phyloP scores from a whole-genome alignment of 495 filamentous ascomycete genomes.

The Aspergillus coremiiformis region DNA sequence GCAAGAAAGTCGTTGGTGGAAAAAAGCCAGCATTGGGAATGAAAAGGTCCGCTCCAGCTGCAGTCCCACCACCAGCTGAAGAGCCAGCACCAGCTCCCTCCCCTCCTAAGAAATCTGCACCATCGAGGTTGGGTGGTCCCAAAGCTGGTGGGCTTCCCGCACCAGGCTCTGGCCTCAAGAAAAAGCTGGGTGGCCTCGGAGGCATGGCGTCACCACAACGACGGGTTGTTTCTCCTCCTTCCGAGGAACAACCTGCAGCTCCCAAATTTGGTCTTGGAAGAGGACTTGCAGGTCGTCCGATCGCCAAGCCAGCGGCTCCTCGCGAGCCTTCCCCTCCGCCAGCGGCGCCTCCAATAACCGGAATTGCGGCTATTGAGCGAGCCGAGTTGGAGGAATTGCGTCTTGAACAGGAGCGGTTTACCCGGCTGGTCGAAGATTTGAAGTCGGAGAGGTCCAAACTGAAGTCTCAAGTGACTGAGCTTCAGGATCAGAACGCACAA shows the following conservation, averaged over 20 bases:
- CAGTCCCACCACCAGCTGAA: slow-evolving; percentile 51
- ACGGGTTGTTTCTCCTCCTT: slow-evolving; percentile 42
- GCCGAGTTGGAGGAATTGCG: slow-evolving; percentile 88
- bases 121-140: slow-evolving; percentile 54
- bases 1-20: slow-evolving; percentile 36
- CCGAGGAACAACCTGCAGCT: slow-evolving; percentile 51
- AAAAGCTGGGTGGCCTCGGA: slow-evolving; percentile 56
- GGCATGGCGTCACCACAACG: slow-evolving; percentile 58
- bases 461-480: slow-evolving; percentile 71
- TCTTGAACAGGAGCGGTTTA: slow-evolving; percentile 68
- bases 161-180: slow-evolving; percentile 59
- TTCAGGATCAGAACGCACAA: slow-evolving; percentile 92
- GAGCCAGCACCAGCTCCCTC: slow-evolving; percentile 42
- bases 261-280: slow-evolving; percentile 64
- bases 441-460: slow-evolving; percentile 66
- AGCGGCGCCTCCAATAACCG: slow-evolving; percentile 46
- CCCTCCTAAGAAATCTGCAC: slow-evolving; percentile 49
- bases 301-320: slow-evolving; percentile 63
- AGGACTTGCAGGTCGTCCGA: slow-evolving; percentile 75
- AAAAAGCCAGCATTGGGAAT: slow-evolving; percentile 48
- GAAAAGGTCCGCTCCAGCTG: slow-evolving; percentile 50
- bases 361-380: slow-evolving; percentile 64
- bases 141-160: slow-evolving; percentile 55
- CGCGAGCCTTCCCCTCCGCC: slow-evolving; percentile 36
- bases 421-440: slow-evolving; percentile 64